These are phyloP conservation scores for Fonsecaea nubica DNA, from an alignment of 2,329 filamentous ascomycete genomes.

Conservation along the genomic window DNA sequence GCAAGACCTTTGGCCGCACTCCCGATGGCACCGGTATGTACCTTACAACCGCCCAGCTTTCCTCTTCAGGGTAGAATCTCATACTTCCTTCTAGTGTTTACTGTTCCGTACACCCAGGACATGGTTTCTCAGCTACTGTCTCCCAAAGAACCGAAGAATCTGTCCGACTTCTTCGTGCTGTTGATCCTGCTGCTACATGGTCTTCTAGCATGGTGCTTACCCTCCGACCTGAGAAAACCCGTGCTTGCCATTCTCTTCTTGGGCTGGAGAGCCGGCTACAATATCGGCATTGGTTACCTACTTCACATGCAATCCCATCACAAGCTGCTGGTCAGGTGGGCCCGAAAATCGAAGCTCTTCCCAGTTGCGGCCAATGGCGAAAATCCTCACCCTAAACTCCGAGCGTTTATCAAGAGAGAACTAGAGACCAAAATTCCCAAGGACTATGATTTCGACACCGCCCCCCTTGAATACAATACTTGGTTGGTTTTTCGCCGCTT, in stretches of 20 bases:
- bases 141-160: conserved; percentile 91
- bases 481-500: conserved; percentile 96
- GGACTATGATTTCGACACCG: conserved; percentile 92
- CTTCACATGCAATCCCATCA: conserved; percentile 90
- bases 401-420: conserved; percentile 83
- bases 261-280: conserved; percentile 92
- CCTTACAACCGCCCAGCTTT: not conserved
- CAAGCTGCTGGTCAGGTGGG: conserved; percentile 84
- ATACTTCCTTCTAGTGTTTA: conserved; percentile 71
- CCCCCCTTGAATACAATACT: conserved; percentile 97
- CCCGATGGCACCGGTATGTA: conserved; percentile 85
- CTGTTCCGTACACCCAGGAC: conserved; percentile 94
- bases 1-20: conserved; percentile 89
- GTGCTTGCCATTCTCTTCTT: conserved; percentile 84
- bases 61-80: not conserved
- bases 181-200: conserved; percentile 78
- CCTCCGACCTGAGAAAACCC: conserved; percentile 71
- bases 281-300: conserved; percentile 89
- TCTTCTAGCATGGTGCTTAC: conserved; percentile 74
- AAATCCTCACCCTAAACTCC: conserved; percentile 82
- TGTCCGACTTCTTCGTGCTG: conserved; percentile 83
- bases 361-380: conserved; percentile 79
- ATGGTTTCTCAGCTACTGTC: conserved; percentile 98
- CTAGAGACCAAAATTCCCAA: conserved; percentile 92
- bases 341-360: conserved; percentile 83